A percentile compares a stretch with the other conserved stretches of the same genome.
Evolutionary conservation across 257 asterid genomes (phyloP).

Genomic region (Rhazya stricta): DNA sequence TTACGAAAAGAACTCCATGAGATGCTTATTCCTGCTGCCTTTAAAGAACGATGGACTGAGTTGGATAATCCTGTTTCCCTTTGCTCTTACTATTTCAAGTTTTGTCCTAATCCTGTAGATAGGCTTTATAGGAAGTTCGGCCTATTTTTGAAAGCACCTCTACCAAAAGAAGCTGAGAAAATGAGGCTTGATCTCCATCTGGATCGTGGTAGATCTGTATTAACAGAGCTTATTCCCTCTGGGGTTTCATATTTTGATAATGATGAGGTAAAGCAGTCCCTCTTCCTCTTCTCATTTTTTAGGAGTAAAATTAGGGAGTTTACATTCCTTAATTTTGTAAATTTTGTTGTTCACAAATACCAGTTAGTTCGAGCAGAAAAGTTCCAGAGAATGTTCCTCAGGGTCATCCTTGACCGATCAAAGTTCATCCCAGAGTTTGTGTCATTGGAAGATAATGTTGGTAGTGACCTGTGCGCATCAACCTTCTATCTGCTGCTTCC

Average conservation of each 20-base stretch:
- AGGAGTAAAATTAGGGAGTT: conserved; percentile 2
- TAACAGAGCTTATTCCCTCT: conserved; percentile 59
- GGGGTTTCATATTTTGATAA: conserved; percentile 57
- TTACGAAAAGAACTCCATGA: conserved; percentile 73
- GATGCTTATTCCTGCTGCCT: conserved; percentile 89
- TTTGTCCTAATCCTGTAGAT: conserved; percentile 72
- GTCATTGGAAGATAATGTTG: conserved; percentile 42
- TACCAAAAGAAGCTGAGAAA: conserved; percentile 76
- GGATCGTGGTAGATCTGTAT: conserved; percentile 84
- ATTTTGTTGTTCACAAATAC: conserved; percentile 19
- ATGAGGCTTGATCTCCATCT: conserved; percentile 77
- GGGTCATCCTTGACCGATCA: conserved; percentile 69
- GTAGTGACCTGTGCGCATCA: conserved; percentile 36
- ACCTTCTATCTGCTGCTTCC: conserved; percentile 86
- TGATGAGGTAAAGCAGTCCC: conserved; percentile 47
- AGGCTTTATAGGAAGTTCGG: conserved; percentile 71
- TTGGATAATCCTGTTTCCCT: conserved; percentile 43
- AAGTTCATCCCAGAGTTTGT: conserved; percentile 58
- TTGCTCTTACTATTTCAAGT: conserved; percentile 53
- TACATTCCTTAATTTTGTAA: conserved; percentile 19
- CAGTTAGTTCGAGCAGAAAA: conserved; percentile 75
- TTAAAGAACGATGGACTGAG: conserved; percentile 58
- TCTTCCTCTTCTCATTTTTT: conserved; percentile 16
- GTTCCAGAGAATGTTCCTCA: conserved; percentile 77
- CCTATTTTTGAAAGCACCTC: conserved; percentile 69